These are phyloP conservation scores for Bonia amplexicaulis DNA, from an alignment of 176 grass and related monocot species.

Conservation along the genomic window DNA sequence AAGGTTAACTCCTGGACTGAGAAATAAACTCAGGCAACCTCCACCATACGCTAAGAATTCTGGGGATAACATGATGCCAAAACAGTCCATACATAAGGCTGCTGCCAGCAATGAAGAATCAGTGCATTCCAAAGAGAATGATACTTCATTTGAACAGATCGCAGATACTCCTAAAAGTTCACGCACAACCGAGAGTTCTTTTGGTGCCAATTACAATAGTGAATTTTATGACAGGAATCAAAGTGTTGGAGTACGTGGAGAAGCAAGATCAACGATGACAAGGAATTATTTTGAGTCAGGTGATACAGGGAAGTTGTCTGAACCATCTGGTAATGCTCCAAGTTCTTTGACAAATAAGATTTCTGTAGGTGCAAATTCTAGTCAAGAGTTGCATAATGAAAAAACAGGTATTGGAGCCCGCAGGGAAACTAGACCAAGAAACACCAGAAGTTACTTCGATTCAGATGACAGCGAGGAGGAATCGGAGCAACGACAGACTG, in stretches of 20 bases:
- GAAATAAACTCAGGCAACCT: constrained; percentile 52
- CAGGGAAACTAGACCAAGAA: constrained; percentile 31
- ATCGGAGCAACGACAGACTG: neutral
- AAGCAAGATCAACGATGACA: constrained; percentile 39
- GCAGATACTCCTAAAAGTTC: constrained; percentile 24
- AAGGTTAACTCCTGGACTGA: constrained; percentile 76
- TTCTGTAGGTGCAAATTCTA: constrained; percentile 19
- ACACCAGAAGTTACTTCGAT: constrained; percentile 34
- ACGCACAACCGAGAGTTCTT: constrained; percentile 18
- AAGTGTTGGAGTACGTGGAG: constrained; percentile 7
- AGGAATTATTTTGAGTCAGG: constrained; percentile 28
- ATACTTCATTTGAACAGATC: neutral
- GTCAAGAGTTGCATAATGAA: constrained; percentile 15
- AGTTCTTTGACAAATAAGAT: constrained; percentile 17
- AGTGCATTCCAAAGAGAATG: constrained; percentile 26
- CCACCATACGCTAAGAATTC: constrained; percentile 41
- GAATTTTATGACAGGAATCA: constrained; percentile 18
- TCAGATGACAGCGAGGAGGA: constrained; percentile 48
- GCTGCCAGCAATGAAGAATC: constrained; percentile 43
- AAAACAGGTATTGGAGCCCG: constrained; percentile 21
- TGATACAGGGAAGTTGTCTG: constrained; percentile 21
- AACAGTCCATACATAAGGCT: constrained; percentile 36
- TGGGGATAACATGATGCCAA: constrained; percentile 16
- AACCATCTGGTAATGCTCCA: constrained; percentile 5
- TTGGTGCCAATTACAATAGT: constrained; percentile 17